Evolutionary conservation across 352 stramenopile species (phyloP).

Genomic region (Aphanomyces stellatus): DNA sequence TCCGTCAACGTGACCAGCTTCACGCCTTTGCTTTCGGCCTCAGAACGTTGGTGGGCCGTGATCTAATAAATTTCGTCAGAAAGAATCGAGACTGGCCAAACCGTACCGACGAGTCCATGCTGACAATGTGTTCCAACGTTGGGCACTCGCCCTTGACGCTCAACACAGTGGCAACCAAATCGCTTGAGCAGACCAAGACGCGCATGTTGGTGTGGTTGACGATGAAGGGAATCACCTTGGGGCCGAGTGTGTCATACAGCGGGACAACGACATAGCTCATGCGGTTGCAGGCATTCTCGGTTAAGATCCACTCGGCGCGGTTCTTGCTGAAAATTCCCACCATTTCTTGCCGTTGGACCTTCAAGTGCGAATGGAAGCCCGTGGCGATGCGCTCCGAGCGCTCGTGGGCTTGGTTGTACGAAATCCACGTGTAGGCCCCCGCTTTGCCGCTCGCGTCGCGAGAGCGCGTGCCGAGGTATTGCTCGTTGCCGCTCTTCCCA

Average conservation of each 20-base stretch:
- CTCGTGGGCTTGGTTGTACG: conserved; percentile 30
- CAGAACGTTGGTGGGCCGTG: neutral
- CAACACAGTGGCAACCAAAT: conserved; percentile 18
- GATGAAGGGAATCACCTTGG: conserved; percentile 21
- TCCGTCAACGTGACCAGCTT: neutral
- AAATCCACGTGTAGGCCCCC: conserved; percentile 47
- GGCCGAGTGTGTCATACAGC: conserved; percentile 26
- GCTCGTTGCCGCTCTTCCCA: neutral
- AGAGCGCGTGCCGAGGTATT: conserved; percentile 47
- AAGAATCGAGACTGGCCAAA: neutral
- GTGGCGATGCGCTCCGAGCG: conserved; percentile 8
- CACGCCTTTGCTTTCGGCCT: conserved; percentile 5
- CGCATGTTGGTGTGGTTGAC: conserved; percentile 21
- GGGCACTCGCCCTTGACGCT: conserved; percentile 8
- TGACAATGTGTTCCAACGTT: conserved; percentile 5
- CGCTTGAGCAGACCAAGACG: conserved; percentile 21
- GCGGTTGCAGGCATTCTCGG: conserved; percentile 73
- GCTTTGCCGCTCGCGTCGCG: conserved; percentile 30
- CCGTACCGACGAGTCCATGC: neutral
- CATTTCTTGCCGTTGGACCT: conserved; percentile 33
- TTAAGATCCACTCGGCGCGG: conserved; percentile 86
- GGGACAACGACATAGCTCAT: conserved; percentile 38
- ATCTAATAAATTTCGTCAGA: conserved; percentile 3
- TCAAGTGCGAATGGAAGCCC: neutral
- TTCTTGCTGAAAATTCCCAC: conserved; percentile 87